These are phyloP conservation scores for Geranium incanum DNA, from an alignment of 441 rosid genomes.

Conservation along the genomic window DNA sequence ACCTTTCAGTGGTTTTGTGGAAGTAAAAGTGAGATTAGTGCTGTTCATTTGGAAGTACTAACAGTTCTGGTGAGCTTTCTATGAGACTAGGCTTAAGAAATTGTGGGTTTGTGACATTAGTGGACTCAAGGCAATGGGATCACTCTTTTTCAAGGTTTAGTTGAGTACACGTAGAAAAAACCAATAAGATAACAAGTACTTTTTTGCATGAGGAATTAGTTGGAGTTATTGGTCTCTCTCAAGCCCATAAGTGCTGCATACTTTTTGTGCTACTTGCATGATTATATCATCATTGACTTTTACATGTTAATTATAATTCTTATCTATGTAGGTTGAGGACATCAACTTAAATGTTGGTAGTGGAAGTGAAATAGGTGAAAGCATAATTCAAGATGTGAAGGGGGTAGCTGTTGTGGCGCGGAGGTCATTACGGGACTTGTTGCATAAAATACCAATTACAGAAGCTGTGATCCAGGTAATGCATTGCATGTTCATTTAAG, in stretches of 20 bases:
- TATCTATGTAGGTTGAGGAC: conserved; percentile 60
- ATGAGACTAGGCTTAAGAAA: conserved; percentile 14
- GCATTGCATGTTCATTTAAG: conserved; percentile 16
- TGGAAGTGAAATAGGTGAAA: conserved; percentile 74
- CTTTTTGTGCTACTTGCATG: neutral
- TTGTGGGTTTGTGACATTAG: conserved; percentile 11
- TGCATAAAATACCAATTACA: conserved; percentile 71
- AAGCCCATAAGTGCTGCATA: neutral
- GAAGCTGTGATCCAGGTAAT: conserved; percentile 71
- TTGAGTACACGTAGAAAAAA: neutral
- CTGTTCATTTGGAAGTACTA: conserved; percentile 79
- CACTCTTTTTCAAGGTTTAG: conserved; percentile 13
- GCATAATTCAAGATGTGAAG: conserved; percentile 84
- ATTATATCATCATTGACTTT: neutral
- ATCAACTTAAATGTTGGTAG: conserved; percentile 90
- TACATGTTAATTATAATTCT: neutral
- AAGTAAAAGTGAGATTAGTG: conserved; percentile 62
- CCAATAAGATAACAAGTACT: conserved; percentile 8
- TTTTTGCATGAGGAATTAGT: conserved; percentile 2
- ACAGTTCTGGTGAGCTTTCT: conserved; percentile 65
- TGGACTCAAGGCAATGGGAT: conserved; percentile 9
- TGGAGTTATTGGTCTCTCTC: conserved; percentile 14
- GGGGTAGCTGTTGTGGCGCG: conserved; percentile 78
- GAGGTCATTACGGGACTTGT: conserved; percentile 87
- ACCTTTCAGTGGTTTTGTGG: conserved; percentile 85